Evolutionary conservation across 2,329 filamentous ascomycete genomes (phyloP).

Genomic region (Nothomitra cinnamomea): DNA sequence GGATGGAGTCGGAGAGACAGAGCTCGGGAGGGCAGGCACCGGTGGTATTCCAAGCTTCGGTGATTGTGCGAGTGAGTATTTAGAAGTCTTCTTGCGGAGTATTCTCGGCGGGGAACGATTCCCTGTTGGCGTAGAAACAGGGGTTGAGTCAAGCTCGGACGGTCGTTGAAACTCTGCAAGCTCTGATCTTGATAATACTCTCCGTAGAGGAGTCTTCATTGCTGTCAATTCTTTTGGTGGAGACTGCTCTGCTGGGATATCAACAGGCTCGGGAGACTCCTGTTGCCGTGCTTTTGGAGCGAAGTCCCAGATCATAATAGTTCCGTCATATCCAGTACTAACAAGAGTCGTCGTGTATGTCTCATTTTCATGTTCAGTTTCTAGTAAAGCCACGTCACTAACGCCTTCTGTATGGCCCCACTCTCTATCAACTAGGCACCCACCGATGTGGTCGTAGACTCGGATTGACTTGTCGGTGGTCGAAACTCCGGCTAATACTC

Average conservation of each 20-base stretch:
- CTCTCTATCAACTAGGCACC: constrained; percentile 66
- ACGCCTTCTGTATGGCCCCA: constrained; percentile 94
- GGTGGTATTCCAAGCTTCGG: constrained; percentile 1
- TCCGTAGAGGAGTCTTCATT: constrained; percentile 57
- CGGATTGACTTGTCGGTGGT: constrained; percentile 92
- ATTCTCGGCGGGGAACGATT: constrained; percentile 30
- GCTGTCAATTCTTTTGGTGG: constrained; percentile 33
- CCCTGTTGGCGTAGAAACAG: constrained; percentile 19
- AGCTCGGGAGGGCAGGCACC: constrained; percentile 7
- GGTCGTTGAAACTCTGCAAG: constrained; percentile 56
- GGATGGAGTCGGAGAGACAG: constrained; percentile 10
- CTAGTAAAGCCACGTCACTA: constrained; percentile 56
- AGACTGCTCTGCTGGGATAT: constrained; percentile 16
- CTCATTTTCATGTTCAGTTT: constrained; percentile 30
- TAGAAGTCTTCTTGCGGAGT: constrained; percentile 29
- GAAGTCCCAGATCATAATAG: constrained; percentile 61
- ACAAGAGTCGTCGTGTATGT: constrained; percentile 35
- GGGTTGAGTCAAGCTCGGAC: constrained; percentile 15
- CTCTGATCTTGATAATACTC: constrained; percentile 75
- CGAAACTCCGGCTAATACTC: constrained; percentile 70
- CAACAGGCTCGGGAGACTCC: neutral
- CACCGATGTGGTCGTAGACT: constrained; percentile 66
- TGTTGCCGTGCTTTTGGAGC: constrained; percentile 13
- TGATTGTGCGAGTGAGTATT: constrained; percentile 4
- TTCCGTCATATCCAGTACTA: constrained; percentile 63